A percentile compares a stretch with the other conserved stretches of the same genome.
phyloP scores from a whole-genome alignment of 306 rosid genomes.

The Fagus sylvatica region DNA sequence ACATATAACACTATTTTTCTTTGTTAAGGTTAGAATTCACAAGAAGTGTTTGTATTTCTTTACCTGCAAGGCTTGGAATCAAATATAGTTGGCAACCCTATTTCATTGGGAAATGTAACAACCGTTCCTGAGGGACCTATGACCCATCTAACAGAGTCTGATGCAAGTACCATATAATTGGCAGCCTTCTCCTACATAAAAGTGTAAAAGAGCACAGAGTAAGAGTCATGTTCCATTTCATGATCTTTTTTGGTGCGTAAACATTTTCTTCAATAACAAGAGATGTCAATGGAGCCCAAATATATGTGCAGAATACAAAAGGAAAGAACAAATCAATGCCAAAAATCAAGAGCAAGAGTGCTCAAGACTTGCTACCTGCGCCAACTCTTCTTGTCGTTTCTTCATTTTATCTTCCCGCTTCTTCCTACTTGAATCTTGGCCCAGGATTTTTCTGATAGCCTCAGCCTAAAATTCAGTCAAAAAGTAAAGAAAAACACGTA shows the following conservation, averaged over 20 bases:
- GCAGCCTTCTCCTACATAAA: constrained; percentile 45
- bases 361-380: constrained; percentile 27
- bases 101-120: constrained; percentile 54
- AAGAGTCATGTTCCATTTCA: background rate
- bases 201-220: background rate
- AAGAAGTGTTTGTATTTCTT: background rate
- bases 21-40: background rate
- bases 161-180: constrained; percentile 36
- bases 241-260: background rate
- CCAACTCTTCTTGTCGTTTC: constrained; percentile 40
- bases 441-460: constrained; percentile 66
- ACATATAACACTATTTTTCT: background rate
- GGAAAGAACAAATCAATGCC: background rate
- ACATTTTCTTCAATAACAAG: background rate
- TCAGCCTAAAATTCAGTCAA: constrained; percentile 42
- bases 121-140: constrained; percentile 48
- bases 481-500: background rate
- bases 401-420: constrained; percentile 55
- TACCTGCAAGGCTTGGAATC: constrained; percentile 46
- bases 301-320: background rate
- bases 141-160: constrained; percentile 50
- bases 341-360: background rate
- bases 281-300: background rate
- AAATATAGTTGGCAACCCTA: constrained; percentile 58
- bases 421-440: constrained; percentile 62